phyloP scores from a whole-genome alignment of 108 stramenopile species.

The Fistulifera solaris region DNA sequence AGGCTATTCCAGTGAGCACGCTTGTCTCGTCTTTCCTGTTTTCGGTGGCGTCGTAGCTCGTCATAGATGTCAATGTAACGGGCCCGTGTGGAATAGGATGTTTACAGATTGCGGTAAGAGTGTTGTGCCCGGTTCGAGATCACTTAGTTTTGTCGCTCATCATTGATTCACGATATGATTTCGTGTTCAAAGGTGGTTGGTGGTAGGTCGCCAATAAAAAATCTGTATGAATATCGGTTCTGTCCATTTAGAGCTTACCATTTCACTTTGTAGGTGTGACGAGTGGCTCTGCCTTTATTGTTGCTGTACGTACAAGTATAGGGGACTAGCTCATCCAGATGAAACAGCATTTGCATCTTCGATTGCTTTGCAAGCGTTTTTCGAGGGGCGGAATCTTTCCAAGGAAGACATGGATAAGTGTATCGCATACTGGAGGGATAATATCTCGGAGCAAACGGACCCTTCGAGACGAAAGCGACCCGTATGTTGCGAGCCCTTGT shows the following conservation, averaged over 20 bases:
- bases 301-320: constrained; percentile 32
- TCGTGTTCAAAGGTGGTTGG: constrained; percentile 20
- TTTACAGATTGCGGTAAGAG: constrained; percentile 28
- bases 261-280: not conserved
- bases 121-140: not conserved
- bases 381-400: constrained; percentile 35
- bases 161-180: not conserved
- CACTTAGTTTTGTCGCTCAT: not conserved
- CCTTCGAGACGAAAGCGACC: constrained; percentile 26
- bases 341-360: constrained; percentile 33
- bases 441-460: constrained; percentile 32
- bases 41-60: constrained; percentile 38
- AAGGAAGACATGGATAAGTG: constrained; percentile 39
- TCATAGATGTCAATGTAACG: constrained; percentile 50
- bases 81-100: constrained; percentile 32
- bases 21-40: constrained; percentile 25
- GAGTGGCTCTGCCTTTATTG: constrained; percentile 24
- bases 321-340: constrained; percentile 33
- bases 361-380: constrained; percentile 46
- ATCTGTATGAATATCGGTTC: too few species aligned
- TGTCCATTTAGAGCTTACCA: not conserved
- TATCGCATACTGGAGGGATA: constrained; percentile 30
- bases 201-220: constrained; percentile 9
- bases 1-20: not conserved
- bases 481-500: constrained; percentile 37